Percentiles rank a stretch among this genome's conserved stretches.
phyloP scores from a whole-genome alignment of 225 moss, liverwort and hornwort species.

The Thuidium tamariscinum region DNA sequence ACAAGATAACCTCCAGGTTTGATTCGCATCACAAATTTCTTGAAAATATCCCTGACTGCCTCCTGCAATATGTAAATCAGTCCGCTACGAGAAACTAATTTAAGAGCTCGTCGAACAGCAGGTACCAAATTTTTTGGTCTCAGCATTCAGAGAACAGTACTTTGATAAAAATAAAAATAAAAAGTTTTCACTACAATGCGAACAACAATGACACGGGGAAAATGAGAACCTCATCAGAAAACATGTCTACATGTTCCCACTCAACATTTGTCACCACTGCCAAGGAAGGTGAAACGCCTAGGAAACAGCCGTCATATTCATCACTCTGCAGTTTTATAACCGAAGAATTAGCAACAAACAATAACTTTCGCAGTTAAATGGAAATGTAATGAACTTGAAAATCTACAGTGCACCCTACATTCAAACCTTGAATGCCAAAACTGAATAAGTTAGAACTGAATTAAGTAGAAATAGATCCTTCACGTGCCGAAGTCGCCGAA shows the following conservation, averaged over 20 bases:
- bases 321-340: slow-evolving; percentile 60
- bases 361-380: not conserved
- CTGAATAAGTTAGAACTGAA: not conserved
- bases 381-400: not conserved
- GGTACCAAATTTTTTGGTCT: not conserved
- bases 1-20: slow-evolving; percentile 69
- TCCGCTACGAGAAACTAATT: not conserved
- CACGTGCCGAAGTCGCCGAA: not conserved
- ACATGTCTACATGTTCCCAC: slow-evolving; percentile 40
- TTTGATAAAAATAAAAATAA: not conserved
- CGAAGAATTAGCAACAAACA: not conserved
- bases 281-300: slow-evolving; percentile 71
- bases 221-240: slow-evolving; percentile 25
- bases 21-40: slow-evolving; percentile 63
- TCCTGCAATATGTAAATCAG: slow-evolving; percentile 31
- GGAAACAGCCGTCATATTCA: slow-evolving; percentile 92
- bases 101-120: not conserved
- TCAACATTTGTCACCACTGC: slow-evolving; percentile 79
- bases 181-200: not conserved
- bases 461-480: not conserved
- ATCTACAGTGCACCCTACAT: not conserved
- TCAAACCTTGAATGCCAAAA: not conserved
- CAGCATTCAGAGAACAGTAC: not conserved
- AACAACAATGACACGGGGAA: not conserved
- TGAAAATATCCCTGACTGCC: slow-evolving; percentile 61